A percentile compares a stretch with the other conserved stretches of the same genome.
These are phyloP conservation scores for Aspergillus unguis DNA, from an alignment of 2,329 filamentous ascomycete species.

Conservation along the genomic window DNA sequence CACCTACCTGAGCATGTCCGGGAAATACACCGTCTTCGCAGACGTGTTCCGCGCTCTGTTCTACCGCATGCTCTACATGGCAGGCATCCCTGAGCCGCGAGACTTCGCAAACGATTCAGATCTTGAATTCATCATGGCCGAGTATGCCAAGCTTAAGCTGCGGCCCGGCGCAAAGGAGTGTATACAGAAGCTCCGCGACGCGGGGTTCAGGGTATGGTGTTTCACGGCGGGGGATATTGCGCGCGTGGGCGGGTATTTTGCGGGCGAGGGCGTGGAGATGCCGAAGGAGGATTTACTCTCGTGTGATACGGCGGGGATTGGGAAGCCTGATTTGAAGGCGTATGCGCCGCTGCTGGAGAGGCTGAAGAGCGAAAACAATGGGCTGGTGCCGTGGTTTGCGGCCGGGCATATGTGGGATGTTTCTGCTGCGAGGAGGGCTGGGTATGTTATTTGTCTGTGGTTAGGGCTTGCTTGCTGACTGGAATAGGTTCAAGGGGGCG, in stretches of 20 bases:
- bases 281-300: conserved; percentile 25
- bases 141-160: conserved; percentile 32
- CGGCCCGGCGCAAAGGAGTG: conserved; percentile 38
- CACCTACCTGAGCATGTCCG: conserved; percentile 44
- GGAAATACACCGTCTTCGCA: conserved; percentile 38
- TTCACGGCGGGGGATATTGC: conserved; percentile 27
- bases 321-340: conserved; percentile 26
- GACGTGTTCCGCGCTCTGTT: conserved; percentile 41
- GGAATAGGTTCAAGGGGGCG: conserved; percentile 25
- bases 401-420: conserved; percentile 33
- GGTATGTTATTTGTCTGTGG: conserved; percentile 14
- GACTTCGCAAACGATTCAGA: conserved; percentile 39
- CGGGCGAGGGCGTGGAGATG: conserved; percentile 22
- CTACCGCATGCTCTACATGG: conserved; percentile 43
- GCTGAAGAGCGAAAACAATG: conserved; percentile 14
- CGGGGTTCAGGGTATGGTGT: conserved; percentile 29
- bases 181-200: conserved; percentile 34
- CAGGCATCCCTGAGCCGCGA: conserved; percentile 40
- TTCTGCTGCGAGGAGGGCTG: conserved; percentile 24
- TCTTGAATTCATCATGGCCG: conserved; percentile 34
- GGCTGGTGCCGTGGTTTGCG: conserved; percentile 27
- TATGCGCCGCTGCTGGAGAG: conserved; percentile 24
- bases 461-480: not conserved
- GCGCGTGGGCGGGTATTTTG: conserved; percentile 26
- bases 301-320: conserved; percentile 25